These are phyloP conservation scores for Flueggea neowawraea DNA, from an alignment of 441 rosid species.

Conservation along the genomic window DNA sequence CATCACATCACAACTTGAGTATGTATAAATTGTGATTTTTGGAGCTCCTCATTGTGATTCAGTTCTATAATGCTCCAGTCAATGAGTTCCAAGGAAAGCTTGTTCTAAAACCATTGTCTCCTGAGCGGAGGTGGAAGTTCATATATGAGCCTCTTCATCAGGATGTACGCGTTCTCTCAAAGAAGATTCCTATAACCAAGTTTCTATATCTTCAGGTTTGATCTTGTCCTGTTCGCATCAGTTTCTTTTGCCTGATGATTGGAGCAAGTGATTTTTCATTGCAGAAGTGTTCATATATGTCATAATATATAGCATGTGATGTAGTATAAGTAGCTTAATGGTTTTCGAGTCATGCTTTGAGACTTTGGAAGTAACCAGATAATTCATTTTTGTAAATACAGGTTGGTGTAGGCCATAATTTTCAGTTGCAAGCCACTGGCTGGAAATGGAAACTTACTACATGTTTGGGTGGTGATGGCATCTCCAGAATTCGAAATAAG, in stretches of 20 bases:
- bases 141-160: constrained; percentile 71
- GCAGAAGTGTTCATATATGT: neutral
- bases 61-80: constrained; percentile 83
- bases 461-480: constrained; percentile 82
- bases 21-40: constrained; percentile 12
- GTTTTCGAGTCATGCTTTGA: neutral
- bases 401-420: constrained; percentile 90
- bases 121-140: constrained; percentile 80
- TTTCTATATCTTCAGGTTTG: constrained; percentile 87
- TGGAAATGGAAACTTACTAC: constrained; percentile 96
- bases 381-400: constrained; percentile 20
- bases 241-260: neutral
- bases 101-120: constrained; percentile 76
- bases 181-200: constrained; percentile 84
- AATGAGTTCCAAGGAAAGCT: constrained; percentile 87
- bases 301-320: too few species aligned
- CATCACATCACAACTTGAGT: constrained; percentile 8
- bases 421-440: constrained; percentile 69
- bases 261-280: neutral
- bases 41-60: constrained; percentile 19
- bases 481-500: constrained; percentile 79
- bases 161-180: constrained; percentile 67
- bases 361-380: constrained; percentile 4
- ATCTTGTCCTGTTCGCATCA: constrained; percentile 1
- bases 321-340: neutral